Evolutionary conservation across 1,284 basidiomycete species (phyloP).

Genomic region (Tilletia caries): DNA sequence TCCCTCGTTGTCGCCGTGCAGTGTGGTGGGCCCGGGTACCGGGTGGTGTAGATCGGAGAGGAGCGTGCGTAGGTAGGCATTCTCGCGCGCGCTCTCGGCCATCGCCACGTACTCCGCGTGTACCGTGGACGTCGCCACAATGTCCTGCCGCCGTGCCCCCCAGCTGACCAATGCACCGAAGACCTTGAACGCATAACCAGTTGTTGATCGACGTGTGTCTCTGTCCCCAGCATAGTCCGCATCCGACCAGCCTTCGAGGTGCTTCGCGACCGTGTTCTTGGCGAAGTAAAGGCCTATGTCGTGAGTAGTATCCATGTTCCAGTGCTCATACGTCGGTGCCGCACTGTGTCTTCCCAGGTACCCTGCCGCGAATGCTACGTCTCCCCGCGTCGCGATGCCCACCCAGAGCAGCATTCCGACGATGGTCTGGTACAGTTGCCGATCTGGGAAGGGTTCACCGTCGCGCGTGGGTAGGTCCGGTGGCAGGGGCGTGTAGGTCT

Average conservation of each 20-base stretch:
- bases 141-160: not conserved
- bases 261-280: no score
- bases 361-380: not conserved
- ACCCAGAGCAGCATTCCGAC: not conserved
- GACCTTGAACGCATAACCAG: not conserved
- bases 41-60: not conserved
- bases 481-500: not conserved
- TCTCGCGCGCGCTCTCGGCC: not conserved
- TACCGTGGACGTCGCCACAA: not conserved
- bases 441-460: not conserved
- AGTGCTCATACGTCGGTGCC: not conserved
- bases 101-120: conserved; percentile 4
- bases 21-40: not conserved
- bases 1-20: not conserved
- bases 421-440: not conserved
- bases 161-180: not conserved
- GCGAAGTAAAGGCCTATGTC: not conserved
- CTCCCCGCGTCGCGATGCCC: not conserved
- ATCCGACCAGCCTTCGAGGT: conserved; percentile 3
- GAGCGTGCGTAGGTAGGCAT: not conserved
- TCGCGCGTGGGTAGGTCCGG: not conserved
- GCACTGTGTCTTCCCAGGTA: not conserved
- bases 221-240: not conserved
- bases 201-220: not conserved
- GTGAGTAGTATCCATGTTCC: not conserved